A percentile compares a stretch with the other conserved stretches of the same genome.
These are phyloP conservation scores for Spergularia marina DNA, from an alignment of 148 eudicot genomes.

Conservation along the genomic window DNA sequence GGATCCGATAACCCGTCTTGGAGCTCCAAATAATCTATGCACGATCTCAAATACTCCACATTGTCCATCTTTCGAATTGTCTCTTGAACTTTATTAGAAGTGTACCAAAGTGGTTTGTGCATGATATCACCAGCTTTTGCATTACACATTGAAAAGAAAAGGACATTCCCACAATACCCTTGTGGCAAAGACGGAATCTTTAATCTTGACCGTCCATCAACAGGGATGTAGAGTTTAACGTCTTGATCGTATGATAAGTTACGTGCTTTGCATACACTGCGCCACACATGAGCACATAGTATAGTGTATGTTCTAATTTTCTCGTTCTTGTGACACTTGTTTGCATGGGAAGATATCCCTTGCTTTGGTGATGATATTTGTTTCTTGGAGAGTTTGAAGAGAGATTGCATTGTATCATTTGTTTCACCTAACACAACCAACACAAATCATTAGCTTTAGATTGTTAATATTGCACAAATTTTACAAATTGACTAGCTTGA, in stretches of 20 bases:
- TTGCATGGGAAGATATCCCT: conserved; percentile 4
- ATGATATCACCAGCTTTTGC: conserved; percentile 26
- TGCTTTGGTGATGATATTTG: conserved; percentile 22
- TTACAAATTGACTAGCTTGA: too few relatives aligned
- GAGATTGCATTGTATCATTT: not conserved
- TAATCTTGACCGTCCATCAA: conserved; percentile 31
- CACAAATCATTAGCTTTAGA: not conserved
- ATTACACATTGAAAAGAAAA: conserved; percentile 25
- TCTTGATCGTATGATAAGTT: conserved; percentile 22
- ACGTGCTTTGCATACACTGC: conserved; percentile 28
- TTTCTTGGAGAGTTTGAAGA: conserved; percentile 23
- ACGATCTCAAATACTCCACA: conserved; percentile 30
- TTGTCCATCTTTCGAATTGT: conserved; percentile 21
- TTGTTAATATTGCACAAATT: too few relatives aligned
- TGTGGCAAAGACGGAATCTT: conserved; percentile 23
- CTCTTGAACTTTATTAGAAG: conserved; percentile 19
- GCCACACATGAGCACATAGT: conserved; percentile 34
- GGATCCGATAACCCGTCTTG: conserved; percentile 5
- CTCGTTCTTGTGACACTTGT: conserved; percentile 14
- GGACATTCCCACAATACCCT: conserved; percentile 35
- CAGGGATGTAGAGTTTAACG: conserved; percentile 31
- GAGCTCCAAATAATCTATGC: conserved; percentile 32
- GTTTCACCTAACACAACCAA: conserved; percentile 29
- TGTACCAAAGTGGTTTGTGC: conserved; percentile 29
- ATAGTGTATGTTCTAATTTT: conserved; percentile 28